Conservation (phyloP, 768 basidiomycete species). For the Clitopilus hobsonii region DNA sequence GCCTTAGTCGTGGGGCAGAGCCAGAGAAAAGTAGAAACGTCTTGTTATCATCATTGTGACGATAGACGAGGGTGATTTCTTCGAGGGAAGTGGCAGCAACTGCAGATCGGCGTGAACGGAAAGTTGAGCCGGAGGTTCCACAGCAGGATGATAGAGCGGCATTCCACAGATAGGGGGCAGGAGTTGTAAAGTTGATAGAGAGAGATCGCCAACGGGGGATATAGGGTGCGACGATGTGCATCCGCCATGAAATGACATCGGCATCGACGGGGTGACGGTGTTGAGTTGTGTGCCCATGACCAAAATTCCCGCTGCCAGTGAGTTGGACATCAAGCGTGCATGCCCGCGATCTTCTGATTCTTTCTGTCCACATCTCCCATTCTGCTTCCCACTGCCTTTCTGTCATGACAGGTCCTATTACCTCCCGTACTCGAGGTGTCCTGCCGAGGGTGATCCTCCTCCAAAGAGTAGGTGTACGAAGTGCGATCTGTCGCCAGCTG, state of each 20-base stretch:
- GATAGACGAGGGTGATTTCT: slow-evolving; percentile 53
- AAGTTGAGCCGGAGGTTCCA: slow-evolving; percentile 22
- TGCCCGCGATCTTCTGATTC: slow-evolving; percentile 53
- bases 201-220: slow-evolving; percentile 60
- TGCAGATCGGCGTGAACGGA: slow-evolving; percentile 1
- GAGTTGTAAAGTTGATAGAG: slow-evolving; percentile 47
- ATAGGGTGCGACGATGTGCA: slow-evolving; percentile 51
- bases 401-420: background rate
- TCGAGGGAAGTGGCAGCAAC: slow-evolving; percentile 37
- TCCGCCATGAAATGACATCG: slow-evolving; percentile 52
- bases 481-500: slow-evolving; percentile 56
- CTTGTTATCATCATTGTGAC: slow-evolving; percentile 64
- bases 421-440: background rate
- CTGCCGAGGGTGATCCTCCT: slow-evolving; percentile 49
- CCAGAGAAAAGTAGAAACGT: slow-evolving; percentile 64
- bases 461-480: slow-evolving; percentile 64
- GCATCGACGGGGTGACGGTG: slow-evolving; percentile 31
- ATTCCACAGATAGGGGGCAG: slow-evolving; percentile 65
- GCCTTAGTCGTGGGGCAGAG: slow-evolving; percentile 49
- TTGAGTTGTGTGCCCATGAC: slow-evolving; percentile 14
- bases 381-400: slow-evolving; percentile 11
- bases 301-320: slow-evolving; percentile 15
- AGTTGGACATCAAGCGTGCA: slow-evolving; percentile 61
- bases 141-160: slow-evolving; percentile 56
- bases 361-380: slow-evolving; percentile 57